Base-by-base conservation (phyloP, 108 stramenopile species). In the Poteriospumella lacustris region DNA sequence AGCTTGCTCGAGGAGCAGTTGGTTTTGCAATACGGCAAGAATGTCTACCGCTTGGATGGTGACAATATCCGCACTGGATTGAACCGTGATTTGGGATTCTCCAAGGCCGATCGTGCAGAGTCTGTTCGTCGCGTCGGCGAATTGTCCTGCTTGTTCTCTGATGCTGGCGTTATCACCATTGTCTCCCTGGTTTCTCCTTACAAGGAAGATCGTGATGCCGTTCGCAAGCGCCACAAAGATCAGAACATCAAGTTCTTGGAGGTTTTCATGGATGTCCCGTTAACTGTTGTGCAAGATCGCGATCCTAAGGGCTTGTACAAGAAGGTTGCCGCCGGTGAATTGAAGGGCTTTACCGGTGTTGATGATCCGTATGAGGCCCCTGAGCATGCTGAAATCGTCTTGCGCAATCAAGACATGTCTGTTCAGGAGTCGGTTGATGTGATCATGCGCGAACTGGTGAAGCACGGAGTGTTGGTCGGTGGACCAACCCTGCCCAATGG, bases 361-460 rank as follows among this genome's bases (percentile, higher is more conserved):
- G 96, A 96, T 80, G 97, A 95, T 80, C 97, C 96, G 19, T 98
- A 98, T 82, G 96, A 98, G 80, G 92, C 91, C 59, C 97, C 97
- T 2, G 58, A 91, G 28, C 3, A 73, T 5, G 70, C 70, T 56
- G 70, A 73, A 44, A 44, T 73, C 36, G 41, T 42, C 3, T 33
- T 73, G 43, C 3, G 36, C 9, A 38, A 77, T 42, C 2, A 58
- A 2, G 60, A 36, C 68, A 84, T 96, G 76, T 87, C 87, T 40
- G 90, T 98, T 80, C 90, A 97, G 82, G 89, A 98, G 72, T 91
- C 90, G 70, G 94, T 89, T 29, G 86, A 94, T 39, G 90, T 92
- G 44, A 79, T 97, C 39, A 93, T 96, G 68, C 87, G 90, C 3
- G 76, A 85, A 9, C 84, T 97, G 75, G 91, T 92, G 81, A 85